Evolutionary conservation across 129 eudicot genomes (phyloP).

Genomic region (Escallonia rubra): DNA sequence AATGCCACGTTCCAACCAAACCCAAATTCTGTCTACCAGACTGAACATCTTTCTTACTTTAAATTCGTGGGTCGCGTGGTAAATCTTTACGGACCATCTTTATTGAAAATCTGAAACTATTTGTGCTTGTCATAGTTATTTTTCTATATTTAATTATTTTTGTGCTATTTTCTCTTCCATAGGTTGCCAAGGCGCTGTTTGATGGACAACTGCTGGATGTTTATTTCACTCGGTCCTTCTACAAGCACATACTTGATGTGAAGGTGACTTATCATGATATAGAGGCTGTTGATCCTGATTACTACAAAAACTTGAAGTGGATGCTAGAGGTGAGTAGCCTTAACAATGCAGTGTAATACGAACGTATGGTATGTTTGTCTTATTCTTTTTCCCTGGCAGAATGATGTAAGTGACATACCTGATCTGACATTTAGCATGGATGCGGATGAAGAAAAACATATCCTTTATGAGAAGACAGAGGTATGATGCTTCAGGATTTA

Average conservation of each 20-base stretch:
- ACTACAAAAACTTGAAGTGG: constrained; percentile 97
- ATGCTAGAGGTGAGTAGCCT: constrained; percentile 73
- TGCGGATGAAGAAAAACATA: constrained; percentile 96
- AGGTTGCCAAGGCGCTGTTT: constrained; percentile 97
- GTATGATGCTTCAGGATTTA: constrained; percentile 15
- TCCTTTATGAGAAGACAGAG: constrained; percentile 96
- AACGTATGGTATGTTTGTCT: background rate
- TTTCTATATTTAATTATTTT: background rate
- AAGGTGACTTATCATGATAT: constrained; percentile 99
- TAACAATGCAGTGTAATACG: background rate
- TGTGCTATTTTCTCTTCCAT: constrained; percentile 5
- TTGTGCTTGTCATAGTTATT: background rate
- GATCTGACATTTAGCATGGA: constrained; percentile 99
- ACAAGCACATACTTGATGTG: constrained; percentile 95
- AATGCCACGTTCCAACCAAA: constrained; percentile 96
- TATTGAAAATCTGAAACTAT: background rate
- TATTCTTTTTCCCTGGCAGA: constrained; percentile 39
- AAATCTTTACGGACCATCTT: constrained; percentile 11
- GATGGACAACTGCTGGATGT: constrained; percentile 97
- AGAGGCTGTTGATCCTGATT: constrained; percentile 98
- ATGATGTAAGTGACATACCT: constrained; percentile 87
- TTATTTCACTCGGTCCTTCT: constrained; percentile 92
- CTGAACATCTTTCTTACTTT: constrained; percentile 97
- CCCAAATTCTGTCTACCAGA: constrained; percentile 96
- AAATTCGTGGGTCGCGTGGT: constrained; percentile 99